Conservation (phyloP, 2,329 filamentous ascomycete species). For the Neurospora sp. region DNA sequence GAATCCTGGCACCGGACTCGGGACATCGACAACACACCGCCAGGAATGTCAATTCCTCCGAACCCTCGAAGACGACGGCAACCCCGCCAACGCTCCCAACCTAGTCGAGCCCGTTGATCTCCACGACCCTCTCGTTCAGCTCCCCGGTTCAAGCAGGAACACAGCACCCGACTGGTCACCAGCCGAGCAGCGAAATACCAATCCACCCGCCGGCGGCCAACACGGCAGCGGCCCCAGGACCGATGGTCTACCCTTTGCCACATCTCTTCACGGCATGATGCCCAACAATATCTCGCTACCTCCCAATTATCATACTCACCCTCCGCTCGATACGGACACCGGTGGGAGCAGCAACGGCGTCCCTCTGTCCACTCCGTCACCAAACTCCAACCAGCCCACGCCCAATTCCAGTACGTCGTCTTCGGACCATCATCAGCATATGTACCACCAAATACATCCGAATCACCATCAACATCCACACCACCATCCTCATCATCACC, state of each 20-base stretch:
- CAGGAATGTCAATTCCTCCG: slow-evolving; percentile 37
- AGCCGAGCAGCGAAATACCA: slow-evolving; percentile 7
- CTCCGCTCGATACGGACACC: slow-evolving; percentile 30
- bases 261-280: slow-evolving; percentile 8
- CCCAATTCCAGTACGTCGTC: slow-evolving; percentile 44
- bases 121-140: slow-evolving; percentile 19
- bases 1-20: slow-evolving; percentile 8
- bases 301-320: slow-evolving; percentile 24
- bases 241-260: background rate
- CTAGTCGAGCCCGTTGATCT: slow-evolving; percentile 27
- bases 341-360: slow-evolving; percentile 32
- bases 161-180: slow-evolving; percentile 16
- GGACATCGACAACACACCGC: slow-evolving; percentile 19
- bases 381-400: slow-evolving; percentile 48
- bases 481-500: background rate
- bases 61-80: slow-evolving; percentile 29
- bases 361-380: slow-evolving; percentile 31
- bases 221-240: slow-evolving; percentile 6
- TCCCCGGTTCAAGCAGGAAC: slow-evolving; percentile 20
- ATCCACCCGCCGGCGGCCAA: slow-evolving; percentile 13
- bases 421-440: slow-evolving; percentile 30
- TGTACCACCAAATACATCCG: slow-evolving; percentile 1
- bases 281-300: slow-evolving; percentile 4
- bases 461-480: slow-evolving; percentile 12
- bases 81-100: slow-evolving; percentile 29